Base-by-base conservation (phyloP, 768 basidiomycete species). In the Boletus subparvulus region DNA sequence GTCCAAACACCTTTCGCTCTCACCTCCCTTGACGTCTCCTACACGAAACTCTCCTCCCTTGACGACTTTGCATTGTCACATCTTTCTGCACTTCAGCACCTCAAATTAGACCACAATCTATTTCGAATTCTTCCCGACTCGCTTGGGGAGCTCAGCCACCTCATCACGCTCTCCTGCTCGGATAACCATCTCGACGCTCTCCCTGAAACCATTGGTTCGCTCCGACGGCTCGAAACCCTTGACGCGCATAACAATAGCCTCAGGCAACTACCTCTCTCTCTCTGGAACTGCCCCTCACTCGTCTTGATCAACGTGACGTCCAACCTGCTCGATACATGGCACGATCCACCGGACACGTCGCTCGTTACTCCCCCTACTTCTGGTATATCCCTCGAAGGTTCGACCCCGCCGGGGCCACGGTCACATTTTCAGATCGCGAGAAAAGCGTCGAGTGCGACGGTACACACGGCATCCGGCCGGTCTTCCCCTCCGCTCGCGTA, bases 201-300 rank as follows among this genome's bases (percentile, higher is more conserved):
- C 0, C 97, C 97, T 0, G 69, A 77, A 12, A 84, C 82, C 41
- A 86, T 98, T 47, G 93, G 93, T 14, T 77, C 77, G 10, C 77
- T 98, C 44, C 83, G 84, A 72, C 85, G 83, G 42, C 80, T 98
- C 11, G 82, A 87, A 61, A 76, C 73, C 1, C 79, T 99, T 41
- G 92, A 97, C 61, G 88, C 88, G 3, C 95, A 98, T 68, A 94
- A 92, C 68, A 99, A 98, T 75, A 88, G 87, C 62, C 77, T 98
- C 45, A 82, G 78, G 6, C 84, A 86, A 62, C 74, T 98, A 0
- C 92, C 95, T 0, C 73, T 74, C 19, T 76, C 83, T 35, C 70
- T 99, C 2, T 99, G 97, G 97, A 81, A 85, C 39, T 98, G 95
- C 71, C 77, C 83, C 0, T 83, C 80, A 6, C 76, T 99, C 52